These are phyloP conservation scores for Cantharellus anzutake DNA, from an alignment of 768 basidiomycete species.

Conservation along the genomic window DNA sequence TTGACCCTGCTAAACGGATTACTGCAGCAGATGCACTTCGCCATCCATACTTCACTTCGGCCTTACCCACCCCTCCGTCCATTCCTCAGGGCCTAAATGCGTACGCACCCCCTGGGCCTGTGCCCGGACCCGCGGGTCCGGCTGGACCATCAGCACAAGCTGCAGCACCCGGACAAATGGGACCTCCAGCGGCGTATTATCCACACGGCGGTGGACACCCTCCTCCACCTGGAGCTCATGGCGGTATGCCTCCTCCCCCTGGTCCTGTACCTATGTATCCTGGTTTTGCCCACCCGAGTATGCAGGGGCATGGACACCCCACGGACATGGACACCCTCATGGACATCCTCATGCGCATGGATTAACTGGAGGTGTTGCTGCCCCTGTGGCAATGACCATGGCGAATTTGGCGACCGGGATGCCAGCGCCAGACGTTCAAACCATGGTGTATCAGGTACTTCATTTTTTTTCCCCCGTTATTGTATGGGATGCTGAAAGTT, in stretches of 20 bases:
- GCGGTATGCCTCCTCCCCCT: not conserved
- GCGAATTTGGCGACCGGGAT: slow-evolving; percentile 1
- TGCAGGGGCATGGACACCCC: not conserved
- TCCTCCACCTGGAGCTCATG: not conserved
- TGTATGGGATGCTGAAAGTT: too few species aligned
- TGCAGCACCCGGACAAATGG: not conserved
- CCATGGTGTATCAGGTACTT: slow-evolving; percentile 5
- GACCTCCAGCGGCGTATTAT: not conserved
- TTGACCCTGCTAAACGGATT: slow-evolving; percentile 82
- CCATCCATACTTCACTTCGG: slow-evolving; percentile 76
- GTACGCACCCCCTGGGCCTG: slow-evolving; percentile 24
- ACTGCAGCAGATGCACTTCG: slow-evolving; percentile 80
- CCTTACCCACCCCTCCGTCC: slow-evolving; percentile 37
- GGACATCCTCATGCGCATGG: not conserved
- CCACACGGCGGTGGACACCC: not conserved
- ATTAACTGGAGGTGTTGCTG: not conserved
- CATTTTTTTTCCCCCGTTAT: too few species aligned
- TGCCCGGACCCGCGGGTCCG: not conserved
- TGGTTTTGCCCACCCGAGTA: not conserved
- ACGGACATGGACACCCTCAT: slow-evolving; percentile 1
- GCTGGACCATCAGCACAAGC: not conserved
- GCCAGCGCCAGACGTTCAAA: slow-evolving; percentile 6
- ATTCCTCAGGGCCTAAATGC: slow-evolving; percentile 50
- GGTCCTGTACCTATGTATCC: not conserved
- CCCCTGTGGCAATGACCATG: not conserved